Base-by-base conservation (phyloP, 2,329 filamentous ascomycete species). In the Didymella keratinophila region DNA sequence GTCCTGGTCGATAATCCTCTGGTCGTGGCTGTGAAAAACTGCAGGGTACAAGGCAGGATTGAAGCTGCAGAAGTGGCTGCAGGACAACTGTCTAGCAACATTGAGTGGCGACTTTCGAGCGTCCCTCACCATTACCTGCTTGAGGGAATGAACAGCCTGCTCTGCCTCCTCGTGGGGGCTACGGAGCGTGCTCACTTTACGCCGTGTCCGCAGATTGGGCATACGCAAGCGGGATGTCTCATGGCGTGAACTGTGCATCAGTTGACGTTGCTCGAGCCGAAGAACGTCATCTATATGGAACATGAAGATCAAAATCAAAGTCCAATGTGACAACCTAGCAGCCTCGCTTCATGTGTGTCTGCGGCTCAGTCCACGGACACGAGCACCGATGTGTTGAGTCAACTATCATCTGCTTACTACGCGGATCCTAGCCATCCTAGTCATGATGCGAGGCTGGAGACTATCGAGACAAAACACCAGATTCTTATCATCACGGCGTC, bases 341-440 rank as follows among this genome's bases (percentile, higher is more conserved):
- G 54, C 46, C 51, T 57, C 36, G 57, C 39, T 37, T 51, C 51
- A 47, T 56, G 53, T 50, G 54, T 14, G 50, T 57, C 52, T 50
- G 56, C 54, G 56, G 44, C 39, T 54, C 52, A 50, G 45, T 43
- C 36, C 37, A 46, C 37, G 45, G 30, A 65, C 61, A 66, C 63
- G 60, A 63, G 52, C n/a, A 32, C 16, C 46, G 47, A 58, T 54
- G 52, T 42, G 41, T 58, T 54, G 56, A 63, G 48, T 63, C 62
- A 68, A 65, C 65, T 59, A 56, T 63, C 60, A 56, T 58, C 50
- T 58, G 63, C 62, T 63, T 61, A 62, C 58, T 56, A 32, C 45
- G 44, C 59, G 14, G 36, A 43, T 49, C 60, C 56, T 58, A 60
- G 55, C 45, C 46, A 46, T 32, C 37, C 46, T 20, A 20, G 7